A percentile compares a stretch with the other conserved stretches of the same genome.
These are phyloP conservation scores for Yamadazyma dendronema DNA, from an alignment of 1,139 yeast genomes.

Conservation along the genomic window DNA sequence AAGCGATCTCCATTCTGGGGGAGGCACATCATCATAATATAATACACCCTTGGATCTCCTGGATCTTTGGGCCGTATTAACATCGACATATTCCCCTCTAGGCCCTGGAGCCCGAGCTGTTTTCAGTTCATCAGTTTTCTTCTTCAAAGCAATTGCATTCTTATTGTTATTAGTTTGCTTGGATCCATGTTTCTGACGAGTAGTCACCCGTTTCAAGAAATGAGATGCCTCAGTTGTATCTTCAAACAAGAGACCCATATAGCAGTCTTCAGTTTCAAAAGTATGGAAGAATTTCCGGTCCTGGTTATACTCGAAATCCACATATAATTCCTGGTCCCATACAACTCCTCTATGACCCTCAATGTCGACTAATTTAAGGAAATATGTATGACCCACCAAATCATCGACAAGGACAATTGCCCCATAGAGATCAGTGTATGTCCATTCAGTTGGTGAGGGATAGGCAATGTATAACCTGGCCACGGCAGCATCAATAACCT, in stretches of 20 bases:
- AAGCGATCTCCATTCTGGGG: constrained; percentile 81
- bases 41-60: constrained; percentile 59
- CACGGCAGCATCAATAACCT: constrained; percentile 85
- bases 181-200: constrained; percentile 78
- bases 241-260: constrained; percentile 85
- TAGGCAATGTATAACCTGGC: constrained; percentile 88
- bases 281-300: constrained; percentile 94
- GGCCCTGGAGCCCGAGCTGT: constrained; percentile 53
- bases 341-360: constrained; percentile 79
- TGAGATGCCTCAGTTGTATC: constrained; percentile 87
- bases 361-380: constrained; percentile 83
- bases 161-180: constrained; percentile 83
- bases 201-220: constrained; percentile 73
- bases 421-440: constrained; percentile 84
- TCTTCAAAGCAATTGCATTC: constrained; percentile 79
- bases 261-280: constrained; percentile 89
- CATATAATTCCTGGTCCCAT: constrained; percentile 96
- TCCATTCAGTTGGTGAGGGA: constrained; percentile 82
- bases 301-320: constrained; percentile 84
- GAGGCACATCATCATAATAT: constrained; percentile 78
- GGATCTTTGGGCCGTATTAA: constrained; percentile 52
- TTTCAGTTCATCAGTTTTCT: constrained; percentile 27
- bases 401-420: constrained; percentile 89
- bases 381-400: constrained; percentile 89
- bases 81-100: constrained; percentile 59